Base-by-base conservation (phyloP, 1,139 yeast genomes). In the Suhomyces chickasaworum region DNA sequence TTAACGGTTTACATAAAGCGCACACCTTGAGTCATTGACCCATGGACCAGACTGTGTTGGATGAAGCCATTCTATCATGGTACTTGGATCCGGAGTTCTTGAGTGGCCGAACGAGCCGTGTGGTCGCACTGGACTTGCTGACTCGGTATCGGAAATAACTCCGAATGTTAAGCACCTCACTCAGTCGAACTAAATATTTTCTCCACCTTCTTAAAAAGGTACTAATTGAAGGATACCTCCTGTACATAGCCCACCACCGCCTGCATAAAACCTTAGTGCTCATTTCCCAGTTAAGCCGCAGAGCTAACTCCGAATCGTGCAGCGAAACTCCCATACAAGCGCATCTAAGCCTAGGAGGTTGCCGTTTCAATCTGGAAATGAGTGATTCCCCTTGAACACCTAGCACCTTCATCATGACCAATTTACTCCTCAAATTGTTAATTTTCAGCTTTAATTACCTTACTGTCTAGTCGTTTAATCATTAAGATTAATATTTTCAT, bases 301-400 rank as follows among this genome's bases (percentile, higher is more conserved):
- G 10, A 13, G 32, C 32, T 29, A 29, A 3, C 7, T 29, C 32
- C 32, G 32, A 13, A 29, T 29, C 32, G 32, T 29, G 32, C 32
- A 29, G 15, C 15, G n/a, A 7, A 29, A 8, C 16, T 15, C 32
- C 4, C 32, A 8, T 9, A 13, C 7, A 25, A 13, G 17, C 32
- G 32, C 32, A 29, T 5, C 32, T 29, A 15, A 29, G 32, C 32
- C 32, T 13, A 13, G 16, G 32, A 4, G 17, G 13, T 13, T 15
- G 32, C 32, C 17, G 32, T 29, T 29, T 29, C 32, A 29, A 29
- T 29, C 32, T 17, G 32, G 32, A 29, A 29, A 29, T 29, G 32
- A 17, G 32, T 9, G 32, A 13, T 10, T 3, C 32, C 15, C 32
- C 32, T 25, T 29, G 32, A 29, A 17, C 32, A 17, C 32, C 32